A percentile compares a stretch with the other conserved stretches of the same genome.
phyloP scores from a whole-genome alignment of 345 rosid species.

The Heritiera fomes region DNA sequence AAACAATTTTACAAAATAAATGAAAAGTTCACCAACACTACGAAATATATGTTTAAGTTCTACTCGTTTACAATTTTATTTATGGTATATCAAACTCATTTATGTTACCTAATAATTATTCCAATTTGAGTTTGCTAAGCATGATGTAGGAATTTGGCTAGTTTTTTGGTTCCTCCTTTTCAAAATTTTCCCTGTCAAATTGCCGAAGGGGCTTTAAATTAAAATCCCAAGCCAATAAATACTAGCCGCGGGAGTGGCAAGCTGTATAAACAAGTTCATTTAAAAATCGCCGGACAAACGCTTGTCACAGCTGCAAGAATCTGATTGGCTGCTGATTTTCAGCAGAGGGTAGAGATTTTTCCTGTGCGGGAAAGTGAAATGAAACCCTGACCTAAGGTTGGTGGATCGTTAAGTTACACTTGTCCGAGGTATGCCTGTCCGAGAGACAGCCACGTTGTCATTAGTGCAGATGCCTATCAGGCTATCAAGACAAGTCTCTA shows the following conservation, averaged over 20 bases:
- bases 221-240: not conserved
- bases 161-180: not conserved
- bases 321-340: not conserved
- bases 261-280: not conserved
- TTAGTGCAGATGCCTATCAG: slow-evolving; percentile 10
- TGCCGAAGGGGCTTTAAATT: not conserved
- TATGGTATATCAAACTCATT: no score
- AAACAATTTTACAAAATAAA: no score
- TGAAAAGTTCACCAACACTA: no score
- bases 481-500: slow-evolving; percentile 10
- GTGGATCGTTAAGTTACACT: not conserved
- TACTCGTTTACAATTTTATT: no score
- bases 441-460: not conserved
- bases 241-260: not conserved
- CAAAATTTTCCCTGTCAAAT: not conserved
- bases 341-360: not conserved
- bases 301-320: not conserved
- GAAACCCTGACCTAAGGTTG: slow-evolving; percentile 11
- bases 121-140: no score
- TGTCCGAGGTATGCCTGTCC: slow-evolving; percentile 23
- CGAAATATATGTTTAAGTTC: no score
- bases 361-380: not conserved
- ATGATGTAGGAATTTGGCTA: not conserved
- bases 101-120: no score
- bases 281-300: not conserved